phyloP scores from a whole-genome alignment of 2,329 filamentous ascomycete species.

The Ophiostoma sp. region DNA sequence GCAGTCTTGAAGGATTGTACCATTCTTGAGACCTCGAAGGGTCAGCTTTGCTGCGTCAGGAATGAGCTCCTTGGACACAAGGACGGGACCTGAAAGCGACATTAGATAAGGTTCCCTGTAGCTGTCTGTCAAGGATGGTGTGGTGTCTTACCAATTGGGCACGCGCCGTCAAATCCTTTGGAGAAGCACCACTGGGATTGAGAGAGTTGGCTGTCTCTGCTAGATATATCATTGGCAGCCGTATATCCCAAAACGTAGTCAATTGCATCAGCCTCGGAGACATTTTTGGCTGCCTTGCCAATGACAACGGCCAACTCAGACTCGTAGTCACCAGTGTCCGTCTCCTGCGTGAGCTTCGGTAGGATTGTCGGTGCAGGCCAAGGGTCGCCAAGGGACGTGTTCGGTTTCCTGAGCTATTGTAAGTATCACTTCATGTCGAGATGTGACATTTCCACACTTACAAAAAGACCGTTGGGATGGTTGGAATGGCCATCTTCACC shows the following conservation, averaged over 20 bases:
- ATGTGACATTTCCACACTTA: not conserved
- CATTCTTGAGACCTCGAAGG: conserved; percentile 50
- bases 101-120: not conserved
- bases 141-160: conserved; percentile 52
- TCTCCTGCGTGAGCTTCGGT: conserved; percentile 52
- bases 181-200: conserved; percentile 59
- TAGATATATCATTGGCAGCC: conserved; percentile 47
- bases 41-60: conserved; percentile 44
- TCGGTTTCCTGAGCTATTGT: conserved; percentile 45
- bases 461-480: conserved; percentile 59
- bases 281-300: conserved; percentile 53
- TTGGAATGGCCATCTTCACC: conserved; percentile 52
- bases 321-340: conserved; percentile 59
- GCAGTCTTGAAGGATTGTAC: conserved; percentile 24
- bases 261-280: conserved; percentile 56
- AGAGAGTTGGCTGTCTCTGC: conserved; percentile 55
- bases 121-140: not conserved
- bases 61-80: conserved; percentile 48
- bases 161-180: conserved; percentile 59
- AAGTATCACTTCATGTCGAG: not conserved
- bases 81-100: not conserved
- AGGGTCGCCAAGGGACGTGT: conserved; percentile 46
- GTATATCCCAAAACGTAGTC: conserved; percentile 63
- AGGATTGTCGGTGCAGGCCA: conserved; percentile 40
- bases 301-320: conserved; percentile 60